phyloP scores from a whole-genome alignment of 2,329 filamentous ascomycete species.

The Sporothrix humicola region DNA sequence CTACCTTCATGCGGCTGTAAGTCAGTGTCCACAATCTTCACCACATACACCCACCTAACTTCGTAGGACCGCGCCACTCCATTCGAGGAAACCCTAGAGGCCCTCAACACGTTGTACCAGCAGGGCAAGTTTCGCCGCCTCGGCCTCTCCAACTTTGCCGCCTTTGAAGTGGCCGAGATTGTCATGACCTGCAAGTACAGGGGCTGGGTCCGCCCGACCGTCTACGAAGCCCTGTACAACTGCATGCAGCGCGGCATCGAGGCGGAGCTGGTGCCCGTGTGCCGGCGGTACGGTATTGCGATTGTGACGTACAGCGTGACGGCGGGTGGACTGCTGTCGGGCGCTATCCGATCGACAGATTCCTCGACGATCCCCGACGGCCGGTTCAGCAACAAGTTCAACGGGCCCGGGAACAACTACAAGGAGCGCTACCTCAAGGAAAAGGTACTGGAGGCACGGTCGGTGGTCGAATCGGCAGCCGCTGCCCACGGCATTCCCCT shows the following conservation, averaged over 20 bases:
- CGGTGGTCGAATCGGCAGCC: neutral
- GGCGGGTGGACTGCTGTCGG: neutral
- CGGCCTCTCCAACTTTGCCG: neutral
- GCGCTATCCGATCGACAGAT: neutral
- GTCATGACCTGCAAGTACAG: neutral
- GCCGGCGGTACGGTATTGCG: neutral
- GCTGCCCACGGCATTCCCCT: neutral
- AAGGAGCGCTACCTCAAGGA: neutral
- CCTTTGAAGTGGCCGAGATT: neutral
- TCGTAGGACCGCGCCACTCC: neutral
- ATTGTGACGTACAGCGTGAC: constrained; percentile 11
- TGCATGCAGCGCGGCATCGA: constrained; percentile 14
- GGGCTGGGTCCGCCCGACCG: neutral
- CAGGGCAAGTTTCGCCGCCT: neutral
- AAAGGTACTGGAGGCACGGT: neutral
- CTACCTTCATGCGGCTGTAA: neutral
- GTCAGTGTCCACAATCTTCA: no score
- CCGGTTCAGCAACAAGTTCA: constrained; percentile 7
- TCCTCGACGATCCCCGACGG: no score
- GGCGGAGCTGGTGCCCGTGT: neutral
- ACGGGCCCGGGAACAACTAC: neutral
- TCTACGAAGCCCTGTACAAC: neutral
- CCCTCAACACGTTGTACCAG: neutral
- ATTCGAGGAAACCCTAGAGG: neutral
- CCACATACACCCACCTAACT: no score